Percentiles rank a stretch among this genome's conserved stretches.
Conservation (phyloP, 2,329 filamentous ascomycete species). For the Alternaria sp. region DNA sequence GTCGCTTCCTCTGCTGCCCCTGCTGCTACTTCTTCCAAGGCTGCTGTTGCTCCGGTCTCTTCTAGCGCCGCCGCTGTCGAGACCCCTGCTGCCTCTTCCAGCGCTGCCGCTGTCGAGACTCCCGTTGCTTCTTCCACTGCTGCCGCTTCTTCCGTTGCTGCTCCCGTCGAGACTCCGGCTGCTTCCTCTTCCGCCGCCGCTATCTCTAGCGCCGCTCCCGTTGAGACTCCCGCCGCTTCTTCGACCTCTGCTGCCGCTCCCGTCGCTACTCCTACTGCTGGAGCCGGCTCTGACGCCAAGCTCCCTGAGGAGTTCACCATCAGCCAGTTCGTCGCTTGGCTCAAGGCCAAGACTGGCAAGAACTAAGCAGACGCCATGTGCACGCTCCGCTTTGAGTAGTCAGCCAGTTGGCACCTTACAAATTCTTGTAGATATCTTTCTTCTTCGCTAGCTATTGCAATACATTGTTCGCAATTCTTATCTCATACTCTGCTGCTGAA, state of each 20-base stretch:
- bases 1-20: not conserved
- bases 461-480: not conserved
- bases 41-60: not conserved
- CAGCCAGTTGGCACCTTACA: not conserved
- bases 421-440: constrained; percentile 29
- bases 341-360: constrained; percentile 28
- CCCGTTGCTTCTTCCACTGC: not conserved
- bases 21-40: constrained; percentile 3
- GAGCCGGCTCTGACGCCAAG: constrained; percentile 22
- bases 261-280: constrained; percentile 18
- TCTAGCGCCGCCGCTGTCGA: not conserved
- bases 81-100: constrained; percentile 1
- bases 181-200: constrained; percentile 14
- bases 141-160: not conserved
- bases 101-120: constrained; percentile 2
- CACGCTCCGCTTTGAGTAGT: not conserved
- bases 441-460: not conserved
- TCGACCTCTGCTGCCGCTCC: constrained; percentile 13
- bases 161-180: constrained; percentile 6
- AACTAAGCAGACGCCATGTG: constrained; percentile 4
- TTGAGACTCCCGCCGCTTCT: constrained; percentile 16
- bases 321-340: constrained; percentile 39
- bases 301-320: constrained; percentile 40
- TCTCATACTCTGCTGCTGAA: not conserved
- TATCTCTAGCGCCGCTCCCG: constrained; percentile 9